These are phyloP conservation scores for Chenopodium album DNA, from an alignment of 148 eudicot genomes.

Conservation along the genomic window DNA sequence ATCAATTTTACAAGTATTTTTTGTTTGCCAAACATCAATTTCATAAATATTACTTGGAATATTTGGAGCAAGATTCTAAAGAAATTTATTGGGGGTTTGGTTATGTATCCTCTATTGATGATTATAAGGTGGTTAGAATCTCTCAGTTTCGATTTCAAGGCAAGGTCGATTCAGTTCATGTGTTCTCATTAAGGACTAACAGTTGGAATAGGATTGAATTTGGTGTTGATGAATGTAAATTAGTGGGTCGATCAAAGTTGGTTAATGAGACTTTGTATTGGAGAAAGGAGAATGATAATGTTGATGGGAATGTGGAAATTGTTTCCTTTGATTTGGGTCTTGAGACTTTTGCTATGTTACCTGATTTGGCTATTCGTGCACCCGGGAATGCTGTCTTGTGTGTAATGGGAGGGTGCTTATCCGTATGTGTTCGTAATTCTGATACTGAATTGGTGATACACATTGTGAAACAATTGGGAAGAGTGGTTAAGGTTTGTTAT, in stretches of 20 bases:
- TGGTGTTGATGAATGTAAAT: not conserved
- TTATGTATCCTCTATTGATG: too few species aligned
- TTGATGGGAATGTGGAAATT: too few species aligned
- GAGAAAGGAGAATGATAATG: not conserved
- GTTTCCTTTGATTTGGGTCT: not conserved
- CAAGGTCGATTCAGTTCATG: not conserved
- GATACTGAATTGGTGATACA: too few species aligned
- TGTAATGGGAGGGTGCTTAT: not conserved
- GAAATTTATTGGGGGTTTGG: too few species aligned
- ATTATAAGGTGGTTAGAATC: not conserved
- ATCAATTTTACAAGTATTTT: not conserved
- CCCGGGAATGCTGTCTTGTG: not conserved
- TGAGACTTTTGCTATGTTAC: not conserved
- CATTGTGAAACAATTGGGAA: not conserved
- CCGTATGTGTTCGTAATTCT: not conserved
- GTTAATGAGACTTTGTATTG: not conserved
- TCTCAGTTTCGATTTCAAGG: not conserved
- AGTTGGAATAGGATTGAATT: not conserved
- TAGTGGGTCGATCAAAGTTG: not conserved
- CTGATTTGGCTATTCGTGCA: not conserved
- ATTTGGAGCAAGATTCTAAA: too few species aligned
- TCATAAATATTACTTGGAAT: too few species aligned
- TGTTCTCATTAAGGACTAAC: slow-evolving; percentile 2
- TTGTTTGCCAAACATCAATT: not conserved
- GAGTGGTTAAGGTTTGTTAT: not conserved